Evolutionary conservation across 805 yeast genomes (phyloP).

Genomic region (Candida verbasci): DNA sequence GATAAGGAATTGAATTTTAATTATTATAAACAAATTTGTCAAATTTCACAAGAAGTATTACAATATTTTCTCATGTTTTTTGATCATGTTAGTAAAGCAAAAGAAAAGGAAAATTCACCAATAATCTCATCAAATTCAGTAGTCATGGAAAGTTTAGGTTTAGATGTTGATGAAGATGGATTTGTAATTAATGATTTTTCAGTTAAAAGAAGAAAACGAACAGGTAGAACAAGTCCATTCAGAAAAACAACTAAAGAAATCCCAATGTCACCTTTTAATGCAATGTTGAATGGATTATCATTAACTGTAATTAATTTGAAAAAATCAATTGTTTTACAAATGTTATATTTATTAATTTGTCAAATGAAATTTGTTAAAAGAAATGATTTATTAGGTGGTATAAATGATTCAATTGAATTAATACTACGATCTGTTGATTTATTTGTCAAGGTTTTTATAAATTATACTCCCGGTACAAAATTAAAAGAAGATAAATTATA

Average conservation of each 20-base stretch:
- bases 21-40: slow-evolving; percentile 31
- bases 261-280: slow-evolving; percentile 37
- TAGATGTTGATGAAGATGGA: slow-evolving; percentile 43
- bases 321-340: slow-evolving; percentile 38
- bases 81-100: slow-evolving; percentile 26
- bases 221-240: slow-evolving; percentile 3
- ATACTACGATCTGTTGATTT: slow-evolving; percentile 25
- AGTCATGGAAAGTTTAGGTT: slow-evolving; percentile 33
- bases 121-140: slow-evolving; percentile 10
- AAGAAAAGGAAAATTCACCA: slow-evolving; percentile 7
- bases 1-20: slow-evolving; percentile 35
- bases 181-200: slow-evolving; percentile 42
- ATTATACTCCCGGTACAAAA: slow-evolving; percentile 28
- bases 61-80: slow-evolving; percentile 34
- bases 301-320: slow-evolving; percentile 41
- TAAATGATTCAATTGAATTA: slow-evolving; percentile 16
- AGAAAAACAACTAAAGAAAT: slow-evolving; percentile 21
- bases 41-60: slow-evolving; percentile 34
- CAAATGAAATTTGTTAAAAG: slow-evolving; percentile 32
- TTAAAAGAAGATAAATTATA: slow-evolving; percentile 33
- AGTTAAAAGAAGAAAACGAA: slow-evolving; percentile 30
- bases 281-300: slow-evolving; percentile 39
- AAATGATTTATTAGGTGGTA: slow-evolving; percentile 13
- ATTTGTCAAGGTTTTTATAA: slow-evolving; percentile 34
- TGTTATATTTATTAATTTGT: slow-evolving; percentile 39